Evolutionary conservation across 495 filamentous ascomycete genomes (phyloP), one percentile per base, ranked within the genome.

Genomic region (Friedmanniomyces endolithicus): DNA sequence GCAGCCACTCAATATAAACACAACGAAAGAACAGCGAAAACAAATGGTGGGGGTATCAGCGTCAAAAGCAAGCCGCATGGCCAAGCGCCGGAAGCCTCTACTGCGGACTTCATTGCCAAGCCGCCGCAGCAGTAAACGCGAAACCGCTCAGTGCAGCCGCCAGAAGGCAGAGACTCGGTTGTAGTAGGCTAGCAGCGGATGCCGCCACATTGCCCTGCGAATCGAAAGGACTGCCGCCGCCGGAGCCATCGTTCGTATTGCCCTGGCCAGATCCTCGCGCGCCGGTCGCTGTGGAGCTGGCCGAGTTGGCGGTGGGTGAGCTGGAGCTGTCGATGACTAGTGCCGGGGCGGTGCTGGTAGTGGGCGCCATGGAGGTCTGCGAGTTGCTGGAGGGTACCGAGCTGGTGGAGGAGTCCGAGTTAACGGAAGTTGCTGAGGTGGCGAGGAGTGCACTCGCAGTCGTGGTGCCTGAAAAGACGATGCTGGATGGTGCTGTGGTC

Each of bases 211-310:
- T 50, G 47, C 47, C 24, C n/a, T 14, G 11, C 41, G 49, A 22
- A 19, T 52, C 49, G 35, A 52, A 52, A 2, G 49, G 49, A 41
- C 49, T 52, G 39, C 39, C 52, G 19, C 39, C 52, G 39, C 52
- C 41, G 6, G 16, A 23, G 23, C 31, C n/a, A 14, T 29, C 20
- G 39, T 20, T 45, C 37, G n/a, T 20, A 24, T 34, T 41, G 31
- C 2, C 34, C 20, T 50, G 50, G 11, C 20, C 4, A 9, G 24
- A 11, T 31, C 17, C 47, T 35, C 37, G 24, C 8, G 27, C 9
- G 27, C 40, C 27, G 27, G 27, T 31, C 9, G 27, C 23, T 25
- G 49, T 24, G n/a, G 40, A 16, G 14, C 2, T 40, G 11, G 49
- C 31, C 7, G 49, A 52, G 2, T 22, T 12, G 11, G 2, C 2